Evolutionary conservation across 148 eudicot species (phyloP), one percentile per base, ranked within the genome.

Genomic region (Silene uniflora): DNA sequence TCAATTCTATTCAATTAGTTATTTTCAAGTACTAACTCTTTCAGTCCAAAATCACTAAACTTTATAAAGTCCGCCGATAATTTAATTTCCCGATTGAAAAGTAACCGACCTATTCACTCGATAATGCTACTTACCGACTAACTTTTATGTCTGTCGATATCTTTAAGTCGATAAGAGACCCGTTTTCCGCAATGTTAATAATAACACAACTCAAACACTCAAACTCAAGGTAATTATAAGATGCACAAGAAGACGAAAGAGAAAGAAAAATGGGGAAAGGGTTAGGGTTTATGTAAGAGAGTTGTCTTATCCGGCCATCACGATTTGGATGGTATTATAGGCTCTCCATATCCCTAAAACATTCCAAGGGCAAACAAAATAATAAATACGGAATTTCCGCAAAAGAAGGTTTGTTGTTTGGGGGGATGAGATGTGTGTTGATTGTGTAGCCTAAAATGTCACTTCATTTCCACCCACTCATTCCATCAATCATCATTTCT

Each of bases 401-500:
- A 71, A 71, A 58, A 70, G 74, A 29, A 19, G 65, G 73, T 70
- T 71, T 19, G 62, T 66, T 65, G 72, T 66, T 75, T 65, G 62
- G 55, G 5, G 61, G 55, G 72, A 54, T 66, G 71, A 76, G 68
- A 52, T 71, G 16, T 25, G 32, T 60, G 32, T 70, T 73, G 58
- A 73, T 55, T 66, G 72, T 73, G 58, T 73, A 78, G 76, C 73
- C 46, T 62, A 73, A 54, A 78, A 72, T 75, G 81, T 78, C 76
- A 78, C 73, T 83, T 79, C 71, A 81, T 47, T 84, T 77, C 78
- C 81, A 84, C 85, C 89, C 90, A 85, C 91, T 84, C 90, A 85
- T 87, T 84, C 86, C 70, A 56, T 85, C 85, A 86, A 85, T 90
- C 84, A 86, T 86, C 77, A 67, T 68, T 44, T 79, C 77, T 23